Conservation (phyloP, 2,329 filamentous ascomycete species). For the Reticulascus tulasneorum region DNA sequence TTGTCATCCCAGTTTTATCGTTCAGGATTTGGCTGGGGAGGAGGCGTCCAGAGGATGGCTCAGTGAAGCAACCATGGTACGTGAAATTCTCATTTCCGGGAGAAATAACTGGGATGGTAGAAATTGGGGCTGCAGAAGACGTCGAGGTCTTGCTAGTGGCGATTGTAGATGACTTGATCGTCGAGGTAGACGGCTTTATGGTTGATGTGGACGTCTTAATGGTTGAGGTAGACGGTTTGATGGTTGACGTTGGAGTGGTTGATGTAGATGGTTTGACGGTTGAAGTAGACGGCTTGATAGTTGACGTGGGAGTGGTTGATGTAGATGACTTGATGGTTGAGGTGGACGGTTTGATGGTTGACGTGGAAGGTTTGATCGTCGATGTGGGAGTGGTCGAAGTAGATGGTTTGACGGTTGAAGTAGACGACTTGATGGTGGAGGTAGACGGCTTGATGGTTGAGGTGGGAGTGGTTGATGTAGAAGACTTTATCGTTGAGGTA, state of each 20-base stretch:
- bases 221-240: no score
- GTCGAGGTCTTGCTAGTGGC: background rate
- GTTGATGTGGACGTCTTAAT: slow-evolving; percentile 1
- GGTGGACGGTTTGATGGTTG: no score
- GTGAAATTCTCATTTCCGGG: slow-evolving; percentile 32
- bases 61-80: slow-evolving; percentile 30
- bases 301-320: no score
- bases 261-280: no score
- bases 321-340: no score
- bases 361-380: no score
- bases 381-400: slow-evolving; percentile 12
- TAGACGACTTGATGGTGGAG: background rate
- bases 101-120: slow-evolving; percentile 23
- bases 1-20: slow-evolving; percentile 17
- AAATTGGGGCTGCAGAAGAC: slow-evolving; percentile 12
- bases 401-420: background rate
- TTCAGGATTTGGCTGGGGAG: slow-evolving; percentile 25
- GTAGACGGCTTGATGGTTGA: background rate
- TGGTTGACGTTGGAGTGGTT: no score
- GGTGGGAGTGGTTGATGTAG: background rate
- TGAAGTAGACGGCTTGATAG: no score
- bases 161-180: background rate
- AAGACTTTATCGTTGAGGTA: background rate
- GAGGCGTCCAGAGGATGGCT: slow-evolving; percentile 28
- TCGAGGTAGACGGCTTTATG: background rate